Percentiles rank a stretch among this genome's conserved stretches.
Evolutionary conservation across 2,329 filamentous ascomycete genomes (phyloP).

Genomic region (Colletotrichum plurivorum): DNA sequence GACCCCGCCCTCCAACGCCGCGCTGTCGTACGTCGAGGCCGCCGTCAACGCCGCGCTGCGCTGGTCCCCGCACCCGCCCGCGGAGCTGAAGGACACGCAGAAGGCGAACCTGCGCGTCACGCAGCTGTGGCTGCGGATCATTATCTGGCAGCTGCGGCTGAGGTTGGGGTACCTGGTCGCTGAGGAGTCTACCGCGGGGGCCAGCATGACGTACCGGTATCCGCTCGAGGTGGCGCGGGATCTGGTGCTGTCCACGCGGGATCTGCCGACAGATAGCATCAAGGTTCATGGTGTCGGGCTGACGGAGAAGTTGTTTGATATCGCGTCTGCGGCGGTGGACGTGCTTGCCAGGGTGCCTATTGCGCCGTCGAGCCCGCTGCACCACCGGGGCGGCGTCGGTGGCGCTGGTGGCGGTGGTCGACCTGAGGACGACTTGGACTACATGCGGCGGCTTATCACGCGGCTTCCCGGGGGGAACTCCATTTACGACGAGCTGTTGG

Average conservation of each 20-base stretch:
- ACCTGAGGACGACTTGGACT: conserved; percentile 55
- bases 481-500: conserved; percentile 55
- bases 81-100: conserved; percentile 57
- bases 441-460: conserved; percentile 54
- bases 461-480: conserved; percentile 54
- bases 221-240: conserved; percentile 59
- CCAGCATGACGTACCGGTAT: conserved; percentile 58
- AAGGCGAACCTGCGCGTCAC: conserved; percentile 61
- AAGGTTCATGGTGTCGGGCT: conserved; percentile 60
- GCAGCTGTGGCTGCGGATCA: conserved; percentile 60
- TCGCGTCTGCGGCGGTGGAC: conserved; percentile 60
- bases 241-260: conserved; percentile 54
- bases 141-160: conserved; percentile 61
- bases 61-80: conserved; percentile 40
- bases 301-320: conserved; percentile 63
- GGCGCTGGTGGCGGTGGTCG: conserved; percentile 45
- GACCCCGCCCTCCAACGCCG: conserved; percentile 48
- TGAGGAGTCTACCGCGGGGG: conserved; percentile 45
- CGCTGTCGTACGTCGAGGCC: conserved; percentile 53
- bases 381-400: conserved; percentile 3
- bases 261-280: conserved; percentile 55
- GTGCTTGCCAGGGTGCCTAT: conserved; percentile 59
- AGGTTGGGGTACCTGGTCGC: conserved; percentile 58
- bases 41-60: conserved; percentile 54
- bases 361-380: conserved; percentile 44